Evolutionary conservation across 169 alveolate genomes (phyloP), one percentile per base, ranked within the genome.

Genomic region (Perkinsus marinus): DNA sequence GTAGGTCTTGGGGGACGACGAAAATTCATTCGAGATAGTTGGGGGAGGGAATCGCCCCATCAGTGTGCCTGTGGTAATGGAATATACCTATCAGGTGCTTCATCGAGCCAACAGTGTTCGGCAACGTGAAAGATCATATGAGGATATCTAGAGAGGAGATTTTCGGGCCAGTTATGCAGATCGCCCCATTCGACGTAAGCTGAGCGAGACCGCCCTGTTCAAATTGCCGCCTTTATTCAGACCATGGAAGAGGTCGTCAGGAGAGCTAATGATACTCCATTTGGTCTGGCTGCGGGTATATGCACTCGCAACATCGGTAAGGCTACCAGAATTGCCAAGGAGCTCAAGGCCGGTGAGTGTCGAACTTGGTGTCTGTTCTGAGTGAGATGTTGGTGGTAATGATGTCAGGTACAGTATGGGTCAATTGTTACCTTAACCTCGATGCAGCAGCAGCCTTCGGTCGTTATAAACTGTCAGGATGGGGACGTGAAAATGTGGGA

Each of bases 241-340:
- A 57, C 92, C 90, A 92, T 94, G 38, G 97, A 97, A 96, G 96
- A 96, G 90, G 98, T 95, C 0, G 94, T 96, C 39, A 89, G 89
- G 30, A 91, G 97, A 79, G 98, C 98, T 17, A 97, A 97, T 93
- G 94, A 94, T 36, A 93, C 97, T 39, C 89, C 90, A 57, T 96
- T 95, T 94, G 98, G 98, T 2, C 95, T 97, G 16, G 98, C 96
- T 10, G 98, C 98, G 41, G 97, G 96, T 41, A 94, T 96, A 38
- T 93, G 95, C 92, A 96, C 98, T 2, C 90, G 93, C 37, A 92
- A 95, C 93, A 93, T 95, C 34, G 95, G 94, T 17, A 94, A 92
- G 90, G 98, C 97, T 37, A 19, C 93, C 6, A 93, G 90, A 89
- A 91, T 95, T 39, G 95, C 94, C 19, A 95, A 93, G 89, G 94